A percentile compares a stretch with the other conserved stretches of the same genome.
These are phyloP conservation scores for Umbelopsis sp. DNA, from an alignment of 192 early-diverging fungal genomes.

Conservation along the genomic window DNA sequence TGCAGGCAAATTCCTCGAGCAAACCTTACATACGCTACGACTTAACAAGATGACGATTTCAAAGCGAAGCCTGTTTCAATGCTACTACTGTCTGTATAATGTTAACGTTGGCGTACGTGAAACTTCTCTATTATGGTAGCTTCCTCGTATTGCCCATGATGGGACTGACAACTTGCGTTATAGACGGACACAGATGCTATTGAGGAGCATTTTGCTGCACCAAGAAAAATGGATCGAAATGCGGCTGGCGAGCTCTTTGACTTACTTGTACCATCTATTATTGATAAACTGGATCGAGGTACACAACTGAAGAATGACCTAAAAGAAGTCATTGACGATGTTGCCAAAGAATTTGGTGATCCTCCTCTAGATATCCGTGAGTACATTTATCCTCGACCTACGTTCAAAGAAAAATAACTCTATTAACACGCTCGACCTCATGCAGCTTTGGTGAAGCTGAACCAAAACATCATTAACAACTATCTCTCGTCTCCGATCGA, in stretches of 20 bases:
- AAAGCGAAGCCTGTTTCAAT: slow-evolving; percentile 57
- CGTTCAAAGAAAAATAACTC: slow-evolving; percentile 6
- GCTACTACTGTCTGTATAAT: slow-evolving; percentile 68
- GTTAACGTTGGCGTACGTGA: slow-evolving; percentile 54
- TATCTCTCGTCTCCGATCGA: slow-evolving; percentile 43
- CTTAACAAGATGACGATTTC: background rate
- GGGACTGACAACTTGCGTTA: background rate
- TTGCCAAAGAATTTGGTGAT: slow-evolving; percentile 47
- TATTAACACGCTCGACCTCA: background rate
- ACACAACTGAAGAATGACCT: slow-evolving; percentile 56
- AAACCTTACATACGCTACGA: background rate
- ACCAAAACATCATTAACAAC: slow-evolving; percentile 36
- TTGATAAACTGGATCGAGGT: slow-evolving; percentile 37
- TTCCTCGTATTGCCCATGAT: background rate
- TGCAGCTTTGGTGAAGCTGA: slow-evolving; percentile 30
- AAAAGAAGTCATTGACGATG: slow-evolving; percentile 60
- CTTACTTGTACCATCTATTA: slow-evolving; percentile 45
- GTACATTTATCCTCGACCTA: background rate
- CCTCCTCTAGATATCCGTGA: slow-evolving; percentile 55
- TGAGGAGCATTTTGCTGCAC: slow-evolving; percentile 54
- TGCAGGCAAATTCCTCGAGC: slow-evolving; percentile 5
- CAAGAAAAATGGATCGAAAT: slow-evolving; percentile 50
- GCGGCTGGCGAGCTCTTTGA: slow-evolving; percentile 58
- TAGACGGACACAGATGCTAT: slow-evolving; percentile 50
- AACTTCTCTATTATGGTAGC: background rate